These are phyloP conservation scores for Eutreptiella sp. DNA, from an alignment of 208 protist species.

Conservation along the genomic window DNA sequence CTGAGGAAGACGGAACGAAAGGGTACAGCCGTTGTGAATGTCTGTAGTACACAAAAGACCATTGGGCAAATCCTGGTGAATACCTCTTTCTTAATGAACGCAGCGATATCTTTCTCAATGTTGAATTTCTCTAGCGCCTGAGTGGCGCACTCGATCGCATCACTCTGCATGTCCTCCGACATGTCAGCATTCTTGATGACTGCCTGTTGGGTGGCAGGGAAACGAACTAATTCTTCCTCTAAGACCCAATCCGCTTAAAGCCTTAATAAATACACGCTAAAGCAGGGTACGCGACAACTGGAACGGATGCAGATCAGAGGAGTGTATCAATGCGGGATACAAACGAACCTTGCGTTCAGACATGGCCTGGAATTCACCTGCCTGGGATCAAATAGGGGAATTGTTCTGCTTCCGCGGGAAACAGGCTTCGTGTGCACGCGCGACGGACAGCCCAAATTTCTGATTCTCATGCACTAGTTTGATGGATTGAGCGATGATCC, in stretches of 20 bases:
- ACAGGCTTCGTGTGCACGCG: too few species aligned
- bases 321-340: neutral
- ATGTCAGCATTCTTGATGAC: constrained; percentile 87
- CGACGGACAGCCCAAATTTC: too few species aligned
- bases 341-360: neutral
- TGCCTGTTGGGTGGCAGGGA: constrained; percentile 11
- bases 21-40: neutral
- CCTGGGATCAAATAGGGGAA: neutral
- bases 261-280: too few species aligned
- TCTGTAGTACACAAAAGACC: constrained; percentile 11
- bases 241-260: neutral
- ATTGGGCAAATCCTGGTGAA: too few species aligned
- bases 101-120: constrained; percentile 99
- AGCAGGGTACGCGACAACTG: neutral
- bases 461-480: too few species aligned
- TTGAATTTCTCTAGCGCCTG: constrained; percentile 98
- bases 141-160: constrained; percentile 94
- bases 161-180: constrained; percentile 92
- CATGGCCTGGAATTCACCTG: constrained; percentile 3
- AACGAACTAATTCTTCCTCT: neutral
- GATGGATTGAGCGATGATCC: too few species aligned
- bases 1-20: too few species aligned
- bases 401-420: too few species aligned
- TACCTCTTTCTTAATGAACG: constrained; percentile 99
- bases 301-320: neutral